Base-by-base conservation (phyloP, 345 rosid species). In the Isatis tinctoria region DNA sequence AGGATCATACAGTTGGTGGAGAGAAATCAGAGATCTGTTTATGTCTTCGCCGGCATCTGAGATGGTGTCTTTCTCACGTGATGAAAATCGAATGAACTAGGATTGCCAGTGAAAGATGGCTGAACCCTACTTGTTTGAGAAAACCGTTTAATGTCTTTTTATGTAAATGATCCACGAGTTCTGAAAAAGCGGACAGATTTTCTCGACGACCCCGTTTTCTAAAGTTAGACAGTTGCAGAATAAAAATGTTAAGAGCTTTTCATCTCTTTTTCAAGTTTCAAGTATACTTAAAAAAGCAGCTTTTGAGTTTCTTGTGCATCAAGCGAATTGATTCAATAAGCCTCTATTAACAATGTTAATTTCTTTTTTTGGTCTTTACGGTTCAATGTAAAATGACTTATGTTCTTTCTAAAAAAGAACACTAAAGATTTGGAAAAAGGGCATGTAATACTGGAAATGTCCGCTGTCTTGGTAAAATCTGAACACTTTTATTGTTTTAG, bases 121-220 rank as follows among this genome's bases (percentile, higher is more conserved):
- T 63, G 43, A 61, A 41, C 32, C 64, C 26, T 36, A 43, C 60
- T 51, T 59, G 69, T 51, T 67, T 51, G 48, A 53, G 48, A 53
- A 28, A 52, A 52, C 6, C 10, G 2, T 10, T 24, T 10, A 33
- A 11, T 54, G 33, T 35, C 28, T 49, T 45, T 35, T 63, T 3
- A 43, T 67, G 73, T 74, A 74, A 67, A 74, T 74, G 73, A 60
- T 60, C 45, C 24, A 51, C 10, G 51, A 22, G 16, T 60, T 48
- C 14, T 48, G 2, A 10, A 73, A 32, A 62, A 14, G 8, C 16
- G 22, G 12, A 22, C 40, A 48, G 17, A 22, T 44, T 45, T 70
- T 43, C 7, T 58, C n/a, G 35, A 57, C 4, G 47, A 44, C 33
- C 14, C 44, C 27, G 40, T 26, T 37, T 35, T 53, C 17, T 24